Base-by-base conservation (phyloP, 78 protist genomes). In the Isochrysis galbana region DNA sequence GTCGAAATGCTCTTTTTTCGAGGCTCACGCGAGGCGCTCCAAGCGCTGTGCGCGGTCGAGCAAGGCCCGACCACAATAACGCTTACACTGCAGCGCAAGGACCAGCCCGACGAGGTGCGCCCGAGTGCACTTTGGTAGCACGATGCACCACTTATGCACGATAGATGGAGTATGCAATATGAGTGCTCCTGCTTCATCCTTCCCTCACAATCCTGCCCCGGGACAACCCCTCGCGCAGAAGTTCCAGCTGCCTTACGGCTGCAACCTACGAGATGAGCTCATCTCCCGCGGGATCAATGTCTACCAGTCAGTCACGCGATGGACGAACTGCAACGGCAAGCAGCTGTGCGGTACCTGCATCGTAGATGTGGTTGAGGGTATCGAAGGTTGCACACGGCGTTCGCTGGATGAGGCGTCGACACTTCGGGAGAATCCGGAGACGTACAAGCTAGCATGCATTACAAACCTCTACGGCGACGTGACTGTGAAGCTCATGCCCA, bases 261-360 rank as follows among this genome's bases (percentile, higher is more conserved):
- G 32, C 32, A 80, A 80, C 38, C 88, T 80, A 2, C 88, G 88
- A 0, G 88, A 80, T 38, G 88, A 80, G 88, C 88, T 80, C 21
- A 22, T 29, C 34, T 34, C n/a, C 38, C 88, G 88, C 36, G 44
- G 44, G 54, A 44, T 80, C 19, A 80, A 80, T 23, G 47, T 39
- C 19, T 80, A 80, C 38, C 88, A 44, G n/a, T 80, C 88, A 14
- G 0, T 80, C 54, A 80, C 88, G 55, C 48, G 88, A 5, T 80
- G 88, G 88, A 80, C 88, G 41, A 80, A 80, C 23, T 80, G 88
- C 55, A 44, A 42, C 55, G 88, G 88, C 36, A 41, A 80, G 41
- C 88, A 80, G 88, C 88, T 80, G 29, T 80, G 88, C 54, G 88
- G 88, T 25, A 44, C 88, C n/a, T 80, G 88, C 88, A 80, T 80